Evolutionary conservation across 495 filamentous ascomycete species (phyloP), one percentile per base, ranked within the genome.

Genomic region (Pyrenula massariospora): DNA sequence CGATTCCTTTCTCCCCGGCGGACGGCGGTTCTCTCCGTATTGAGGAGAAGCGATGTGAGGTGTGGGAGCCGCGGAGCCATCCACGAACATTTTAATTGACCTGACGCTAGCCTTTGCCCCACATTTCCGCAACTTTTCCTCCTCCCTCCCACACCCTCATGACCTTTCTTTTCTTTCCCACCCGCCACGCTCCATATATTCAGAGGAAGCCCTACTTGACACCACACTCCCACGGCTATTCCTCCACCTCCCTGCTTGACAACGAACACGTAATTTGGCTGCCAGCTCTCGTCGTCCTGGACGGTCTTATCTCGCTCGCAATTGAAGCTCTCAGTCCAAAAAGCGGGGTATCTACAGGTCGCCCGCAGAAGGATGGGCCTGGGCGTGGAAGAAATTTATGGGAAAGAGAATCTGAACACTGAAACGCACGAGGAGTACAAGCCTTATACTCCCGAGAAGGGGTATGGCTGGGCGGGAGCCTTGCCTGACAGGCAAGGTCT

Each of bases 401-500:
- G 78, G 73, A 73, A 76, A 68, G 68, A 77, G 69, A 68, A 83
- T 71, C 79, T 77, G 62, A 75, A 84, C 61, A 76, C 77, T 60
- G 81, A 85, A 65, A 65, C 77, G 64, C 69, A 78, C 51, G 67
- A 74, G 53, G 77, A 75, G 57, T 81, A 86, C 68, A 96, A 89
- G 77, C 80, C 88, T 62, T 96, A 96, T 72, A 85, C 96, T 69
- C 84, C 89, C 42, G 88, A 93, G 70, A 89, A 96, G 67, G 78
- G 78, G 62, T 76, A 73, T 71, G 96, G 94, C 68, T 99, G 93
- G 93, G 93, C 93, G 55, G 87, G 91, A 62, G 84, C 92, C 66
- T 79, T 99, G 62, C 93, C 93, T 58, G 83, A 95, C 77, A 92
- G 92, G 81, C 94, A 97, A 84, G 93, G 92, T 73, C 83, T 99